Percentiles rank a stretch among this genome's conserved stretches.
phyloP scores from a whole-genome alignment of 768 basidiomycete genomes.

The Cantharellus cinnabarinus region DNA sequence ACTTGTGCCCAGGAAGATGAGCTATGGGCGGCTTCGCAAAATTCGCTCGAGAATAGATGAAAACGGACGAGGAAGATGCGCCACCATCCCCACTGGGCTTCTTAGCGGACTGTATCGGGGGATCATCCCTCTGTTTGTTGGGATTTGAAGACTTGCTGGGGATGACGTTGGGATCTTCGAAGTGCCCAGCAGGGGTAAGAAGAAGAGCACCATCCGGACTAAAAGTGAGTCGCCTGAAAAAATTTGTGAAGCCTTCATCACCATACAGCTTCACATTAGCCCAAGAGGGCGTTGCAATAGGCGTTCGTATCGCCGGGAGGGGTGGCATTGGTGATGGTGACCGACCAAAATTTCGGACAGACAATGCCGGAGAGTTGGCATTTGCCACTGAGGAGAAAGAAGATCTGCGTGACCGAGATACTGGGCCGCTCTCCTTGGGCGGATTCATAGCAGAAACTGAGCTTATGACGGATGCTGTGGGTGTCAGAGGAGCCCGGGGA shows the following conservation, averaged over 20 bases:
- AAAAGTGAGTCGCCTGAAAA: constrained; percentile 86
- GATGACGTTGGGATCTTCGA: constrained; percentile 67
- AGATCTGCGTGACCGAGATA: not conserved
- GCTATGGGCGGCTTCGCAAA: constrained; percentile 85
- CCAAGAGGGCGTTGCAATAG: constrained; percentile 26
- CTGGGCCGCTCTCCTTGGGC: constrained; percentile 16
- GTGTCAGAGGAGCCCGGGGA: constrained; percentile 12
- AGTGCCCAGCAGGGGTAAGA: constrained; percentile 90
- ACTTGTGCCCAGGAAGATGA: constrained; percentile 89
- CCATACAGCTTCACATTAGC: constrained; percentile 69
- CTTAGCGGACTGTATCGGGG: constrained; percentile 6
- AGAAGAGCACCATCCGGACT: constrained; percentile 87
- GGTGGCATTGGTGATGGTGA: constrained; percentile 84
- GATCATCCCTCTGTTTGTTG: constrained; percentile 18
- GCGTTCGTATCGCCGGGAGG: constrained; percentile 70
- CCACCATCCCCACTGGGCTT: not conserved
- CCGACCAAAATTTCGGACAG: constrained; percentile 20
- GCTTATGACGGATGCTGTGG: constrained; percentile 11
- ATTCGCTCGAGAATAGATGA: constrained; percentile 90
- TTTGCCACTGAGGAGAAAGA: not conserved
- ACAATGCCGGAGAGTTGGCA: constrained; percentile 11
- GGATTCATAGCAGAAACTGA: constrained; percentile 30
- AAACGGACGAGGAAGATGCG: constrained; percentile 46
- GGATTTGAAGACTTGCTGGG: constrained; percentile 18
- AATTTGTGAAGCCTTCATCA: constrained; percentile 87